phyloP scores from a whole-genome alignment of 2,329 filamentous ascomycete species.

The Stachybotrys echinatus region DNA sequence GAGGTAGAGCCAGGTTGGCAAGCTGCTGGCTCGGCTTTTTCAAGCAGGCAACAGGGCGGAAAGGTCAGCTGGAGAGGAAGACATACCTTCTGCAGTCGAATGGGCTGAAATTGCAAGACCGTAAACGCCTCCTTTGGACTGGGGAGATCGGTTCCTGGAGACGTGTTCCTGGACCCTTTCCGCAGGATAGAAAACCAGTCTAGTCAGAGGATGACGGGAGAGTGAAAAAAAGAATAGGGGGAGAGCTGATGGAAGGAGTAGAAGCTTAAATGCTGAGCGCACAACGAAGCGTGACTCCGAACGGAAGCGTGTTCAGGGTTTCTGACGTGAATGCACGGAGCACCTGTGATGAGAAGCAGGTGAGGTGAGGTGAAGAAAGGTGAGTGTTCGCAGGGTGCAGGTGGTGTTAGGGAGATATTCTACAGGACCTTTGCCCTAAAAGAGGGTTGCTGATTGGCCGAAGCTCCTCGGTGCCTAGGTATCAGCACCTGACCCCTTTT shows the following conservation, averaged over 20 bases:
- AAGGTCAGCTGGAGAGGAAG: too few species aligned
- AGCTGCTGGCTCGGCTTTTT: too few species aligned
- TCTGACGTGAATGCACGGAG: background rate
- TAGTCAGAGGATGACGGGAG: background rate
- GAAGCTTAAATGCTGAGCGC: background rate
- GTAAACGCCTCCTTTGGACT: too few species aligned
- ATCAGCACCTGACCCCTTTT: background rate
- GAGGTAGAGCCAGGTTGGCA: too few species aligned
- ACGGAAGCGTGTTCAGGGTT: background rate
- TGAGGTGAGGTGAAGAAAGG: background rate
- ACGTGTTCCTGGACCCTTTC: too few species aligned
- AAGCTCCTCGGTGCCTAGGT: background rate
- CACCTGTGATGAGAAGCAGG: background rate
- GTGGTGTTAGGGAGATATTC: too few species aligned
- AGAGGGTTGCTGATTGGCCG: background rate
- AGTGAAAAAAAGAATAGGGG: background rate
- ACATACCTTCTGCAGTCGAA: too few species aligned
- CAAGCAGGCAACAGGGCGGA: too few species aligned
- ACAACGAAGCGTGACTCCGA: background rate
- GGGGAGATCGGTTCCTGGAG: too few species aligned
- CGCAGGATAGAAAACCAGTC: too few species aligned
- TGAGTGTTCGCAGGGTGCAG: background rate
- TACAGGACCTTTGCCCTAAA: too few species aligned
- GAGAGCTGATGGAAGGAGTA: background rate
- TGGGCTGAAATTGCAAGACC: too few species aligned